Conservation (phyloP, 805 yeast genomes). For the Metschnikowia borealis region DNA sequence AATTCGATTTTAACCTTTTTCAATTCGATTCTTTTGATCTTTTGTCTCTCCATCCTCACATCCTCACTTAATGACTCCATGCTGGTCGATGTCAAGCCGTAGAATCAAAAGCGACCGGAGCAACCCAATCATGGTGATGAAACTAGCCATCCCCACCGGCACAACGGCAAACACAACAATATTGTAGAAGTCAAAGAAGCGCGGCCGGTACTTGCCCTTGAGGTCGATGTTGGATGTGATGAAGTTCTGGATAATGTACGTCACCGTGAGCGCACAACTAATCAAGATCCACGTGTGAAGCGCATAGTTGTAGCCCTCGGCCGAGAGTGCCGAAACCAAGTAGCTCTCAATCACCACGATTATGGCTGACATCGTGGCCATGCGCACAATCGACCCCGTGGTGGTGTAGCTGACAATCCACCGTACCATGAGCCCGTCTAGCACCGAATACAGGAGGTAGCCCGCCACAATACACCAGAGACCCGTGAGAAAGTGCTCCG, state of each 20-base stretch:
- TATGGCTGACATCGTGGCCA: slow-evolving; percentile 76
- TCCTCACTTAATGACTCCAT: neutral
- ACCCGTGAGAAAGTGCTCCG: slow-evolving; percentile 78
- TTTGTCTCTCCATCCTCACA: neutral
- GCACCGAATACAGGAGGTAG: slow-evolving; percentile 73
- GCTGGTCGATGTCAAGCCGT: slow-evolving; percentile 53
- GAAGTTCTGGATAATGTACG: slow-evolving; percentile 82
- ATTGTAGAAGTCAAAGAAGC: slow-evolving; percentile 82
- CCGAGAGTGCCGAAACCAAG: slow-evolving; percentile 56
- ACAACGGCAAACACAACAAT: slow-evolving; percentile 95
- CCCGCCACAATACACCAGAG: slow-evolving; percentile 93
- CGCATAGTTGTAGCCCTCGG: slow-evolving; percentile 67
- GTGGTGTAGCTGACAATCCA: slow-evolving; percentile 92
- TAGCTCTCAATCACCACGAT: slow-evolving; percentile 68
- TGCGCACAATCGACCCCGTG: slow-evolving; percentile 82
- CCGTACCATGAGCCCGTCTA: slow-evolving; percentile 86
- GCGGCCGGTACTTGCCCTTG: slow-evolving; percentile 42
- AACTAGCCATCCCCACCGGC: slow-evolving; percentile 95
- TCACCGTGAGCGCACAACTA: slow-evolving; percentile 76
- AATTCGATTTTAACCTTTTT: neutral
- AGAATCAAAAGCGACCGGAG: slow-evolving; percentile 71
- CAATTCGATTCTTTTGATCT: neutral
- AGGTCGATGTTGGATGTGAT: slow-evolving; percentile 71
- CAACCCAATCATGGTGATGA: slow-evolving; percentile 83
- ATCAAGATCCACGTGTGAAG: slow-evolving; percentile 89